Evolutionary conservation across 2,329 filamentous ascomycete genomes (phyloP), one percentile per base, ranked within the genome.

Genomic region (Phyllosticta citribraziliensis): DNA sequence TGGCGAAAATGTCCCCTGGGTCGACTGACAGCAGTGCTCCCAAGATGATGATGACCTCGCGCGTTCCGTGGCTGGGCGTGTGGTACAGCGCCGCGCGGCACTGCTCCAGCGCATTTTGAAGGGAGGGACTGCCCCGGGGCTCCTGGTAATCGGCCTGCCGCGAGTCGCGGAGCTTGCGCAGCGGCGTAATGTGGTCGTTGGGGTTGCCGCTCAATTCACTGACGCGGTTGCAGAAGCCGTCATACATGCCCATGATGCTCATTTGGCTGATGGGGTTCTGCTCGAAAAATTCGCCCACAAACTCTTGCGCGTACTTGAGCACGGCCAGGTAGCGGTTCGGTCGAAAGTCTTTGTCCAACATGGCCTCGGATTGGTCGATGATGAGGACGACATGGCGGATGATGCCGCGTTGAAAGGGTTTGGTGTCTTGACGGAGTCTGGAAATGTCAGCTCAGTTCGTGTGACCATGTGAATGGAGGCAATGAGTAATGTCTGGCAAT

Each of bases 251-350:
- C 50, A 99, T 80, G 30, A 99, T 88, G 24, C 89, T 92, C 61
- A 99, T 83, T 75, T 99, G 94, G 10, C 91, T 96, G 66, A 99
- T 97, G 11, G 94, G 94, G 69, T 99, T 99, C 75, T 99, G 94
- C 75, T 97, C 94, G 71, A 97, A 99, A 76, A 91, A 99, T 73
- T 97, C 93, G 63, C 87, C 83, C 56, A 97, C 88, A 74, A 97
- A 99, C 62, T 91, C 88, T 65, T 88, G 84, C 17, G 91, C 88
- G 74, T 91, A 95, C 65, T 86, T 86, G 69, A 97, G 81, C 58
- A 87, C 88, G 33, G 97, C 82, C 47, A 91, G 82, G 74, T 93
- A 92, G 63, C 93, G 84, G 52, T 87, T 96, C 5, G 94, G 94
- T 25, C 94, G 84, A 66, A 97, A 81, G 71, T 99, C 94, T 75